These are phyloP conservation scores for Magnaporthales sp. DNA, from an alignment of 2,329 filamentous ascomycete genomes.

Conservation along the genomic window DNA sequence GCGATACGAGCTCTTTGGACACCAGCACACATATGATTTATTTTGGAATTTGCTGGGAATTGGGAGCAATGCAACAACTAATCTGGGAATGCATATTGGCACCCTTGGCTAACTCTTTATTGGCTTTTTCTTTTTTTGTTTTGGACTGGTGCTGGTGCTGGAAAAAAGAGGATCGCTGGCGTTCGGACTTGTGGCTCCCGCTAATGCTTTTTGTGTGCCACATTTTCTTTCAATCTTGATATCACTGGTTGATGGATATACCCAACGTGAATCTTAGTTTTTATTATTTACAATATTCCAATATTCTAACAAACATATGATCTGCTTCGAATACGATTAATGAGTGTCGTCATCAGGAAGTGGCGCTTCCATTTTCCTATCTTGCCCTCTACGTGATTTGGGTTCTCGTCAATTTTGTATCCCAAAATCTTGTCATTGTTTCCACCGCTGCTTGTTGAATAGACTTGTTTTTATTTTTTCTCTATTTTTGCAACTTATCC, in stretches of 20 bases:
- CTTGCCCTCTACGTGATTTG: background rate
- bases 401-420: background rate
- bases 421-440: too few relatives aligned
- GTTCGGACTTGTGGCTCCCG: slow-evolving; percentile 2
- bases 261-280: background rate
- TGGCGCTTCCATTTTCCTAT: too few relatives aligned
- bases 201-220: background rate
- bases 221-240: background rate
- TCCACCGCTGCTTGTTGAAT: too few relatives aligned
- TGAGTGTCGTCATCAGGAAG: too few relatives aligned
- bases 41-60: background rate
- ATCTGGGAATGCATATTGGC: background rate
- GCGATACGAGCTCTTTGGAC: background rate
- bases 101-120: background rate
- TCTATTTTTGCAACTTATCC: background rate
- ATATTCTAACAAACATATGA: too few relatives aligned
- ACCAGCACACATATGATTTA: background rate
- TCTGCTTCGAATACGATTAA: too few relatives aligned
- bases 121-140: background rate
- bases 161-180: slow-evolving; percentile 4
- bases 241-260: slow-evolving; percentile 10
- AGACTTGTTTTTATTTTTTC: background rate
- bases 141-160: background rate
- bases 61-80: background rate
- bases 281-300: background rate